A percentile compares a stretch with the other conserved stretches of the same genome.
Evolutionary conservation across 768 basidiomycete species (phyloP).

Genomic region (Lentinula raphanica): DNA sequence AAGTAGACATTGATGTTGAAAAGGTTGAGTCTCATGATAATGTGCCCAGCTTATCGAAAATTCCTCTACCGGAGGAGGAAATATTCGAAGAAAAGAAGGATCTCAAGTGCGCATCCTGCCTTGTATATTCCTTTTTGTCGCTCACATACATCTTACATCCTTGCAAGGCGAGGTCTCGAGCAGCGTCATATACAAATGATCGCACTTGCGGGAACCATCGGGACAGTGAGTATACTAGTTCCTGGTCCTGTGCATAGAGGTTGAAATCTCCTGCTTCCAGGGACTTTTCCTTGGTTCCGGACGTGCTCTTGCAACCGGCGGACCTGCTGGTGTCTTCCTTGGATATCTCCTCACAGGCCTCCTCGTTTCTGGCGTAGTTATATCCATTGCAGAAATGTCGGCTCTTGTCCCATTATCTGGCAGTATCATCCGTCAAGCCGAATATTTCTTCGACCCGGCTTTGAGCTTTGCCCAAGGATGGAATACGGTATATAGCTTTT

Average conservation of each 20-base stretch:
- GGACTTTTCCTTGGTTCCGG: slow-evolving; percentile 56
- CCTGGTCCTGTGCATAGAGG: not conserved
- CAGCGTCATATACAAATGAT: slow-evolving; percentile 8
- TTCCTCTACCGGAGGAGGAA: not conserved
- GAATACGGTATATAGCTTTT: slow-evolving; percentile 40
- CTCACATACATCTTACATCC: not conserved
- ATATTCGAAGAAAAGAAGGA: not conserved
- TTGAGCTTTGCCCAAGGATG: slow-evolving; percentile 40
- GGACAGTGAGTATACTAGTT: not conserved
- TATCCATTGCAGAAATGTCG: slow-evolving; percentile 35
- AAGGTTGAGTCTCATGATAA: not conserved
- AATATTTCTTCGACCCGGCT: slow-evolving; percentile 48
- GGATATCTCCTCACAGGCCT: slow-evolving; percentile 42
- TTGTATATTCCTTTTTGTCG: not conserved
- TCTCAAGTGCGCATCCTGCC: not conserved
- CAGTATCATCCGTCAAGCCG: slow-evolving; percentile 47
- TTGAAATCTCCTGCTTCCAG: not conserved
- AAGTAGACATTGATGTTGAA: not conserved
- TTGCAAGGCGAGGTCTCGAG: slow-evolving; percentile 5
- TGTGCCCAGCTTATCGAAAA: not conserved
- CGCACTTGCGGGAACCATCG: slow-evolving; percentile 9
- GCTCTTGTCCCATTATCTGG: slow-evolving; percentile 31
- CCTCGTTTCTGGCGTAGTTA: slow-evolving; percentile 26
- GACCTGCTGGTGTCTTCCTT: slow-evolving; percentile 47
- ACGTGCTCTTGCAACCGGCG: slow-evolving; percentile 41